Conservation (phyloP, 176 grass and related monocot species). For the Musa itinerans region DNA sequence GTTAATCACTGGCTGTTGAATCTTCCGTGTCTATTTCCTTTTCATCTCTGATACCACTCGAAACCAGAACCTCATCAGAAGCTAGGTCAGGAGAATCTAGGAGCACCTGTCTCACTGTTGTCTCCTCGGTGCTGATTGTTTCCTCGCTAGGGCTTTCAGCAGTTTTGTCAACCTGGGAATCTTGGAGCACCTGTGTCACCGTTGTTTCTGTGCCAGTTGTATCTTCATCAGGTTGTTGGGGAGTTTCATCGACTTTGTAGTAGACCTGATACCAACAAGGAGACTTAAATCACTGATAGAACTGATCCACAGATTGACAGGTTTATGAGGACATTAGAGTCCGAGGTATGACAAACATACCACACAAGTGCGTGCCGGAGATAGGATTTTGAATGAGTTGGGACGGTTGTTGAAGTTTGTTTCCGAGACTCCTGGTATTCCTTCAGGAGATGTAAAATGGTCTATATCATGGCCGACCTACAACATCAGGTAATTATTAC, state of each 20-base stretch:
- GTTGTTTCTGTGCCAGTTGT: background rate
- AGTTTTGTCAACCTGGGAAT: background rate
- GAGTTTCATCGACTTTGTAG: constrained; percentile 14
- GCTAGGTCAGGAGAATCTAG: background rate
- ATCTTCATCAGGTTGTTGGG: background rate
- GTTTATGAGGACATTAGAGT: background rate
- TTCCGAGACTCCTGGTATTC: constrained; percentile 72
- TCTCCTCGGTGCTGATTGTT: background rate
- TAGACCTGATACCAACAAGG: background rate
- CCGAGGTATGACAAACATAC: constrained; percentile 22
- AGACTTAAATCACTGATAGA: background rate
- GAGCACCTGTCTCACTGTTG: background rate
- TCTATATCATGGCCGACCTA: constrained; percentile 71
- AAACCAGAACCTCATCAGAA: background rate
- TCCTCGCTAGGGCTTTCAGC: background rate
- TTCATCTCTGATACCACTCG: background rate
- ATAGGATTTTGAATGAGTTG: constrained; percentile 91
- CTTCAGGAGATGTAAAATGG: constrained; percentile 89
- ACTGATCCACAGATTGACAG: background rate
- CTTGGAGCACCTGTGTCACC: background rate
- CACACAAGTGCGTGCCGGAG: constrained; percentile 82
- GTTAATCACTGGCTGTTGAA: background rate
- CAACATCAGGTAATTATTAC: background rate
- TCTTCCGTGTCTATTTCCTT: background rate
- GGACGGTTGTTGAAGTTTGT: constrained; percentile 97